Conservation (phyloP, 129 eudicot genomes). For the Saussurea involucrata region DNA sequence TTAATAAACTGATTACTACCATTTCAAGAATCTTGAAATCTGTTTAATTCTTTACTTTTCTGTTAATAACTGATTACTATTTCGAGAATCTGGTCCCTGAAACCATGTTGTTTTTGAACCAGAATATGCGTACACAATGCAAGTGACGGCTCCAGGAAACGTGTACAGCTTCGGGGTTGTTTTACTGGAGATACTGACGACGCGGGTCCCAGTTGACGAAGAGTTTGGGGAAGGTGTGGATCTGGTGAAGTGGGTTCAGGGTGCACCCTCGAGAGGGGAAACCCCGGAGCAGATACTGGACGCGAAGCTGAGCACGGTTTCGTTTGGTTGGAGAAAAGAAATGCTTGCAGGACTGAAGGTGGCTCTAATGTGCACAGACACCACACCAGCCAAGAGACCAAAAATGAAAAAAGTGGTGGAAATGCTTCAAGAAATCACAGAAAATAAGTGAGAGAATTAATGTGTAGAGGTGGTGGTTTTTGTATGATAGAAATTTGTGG, state of each 20-base stretch:
- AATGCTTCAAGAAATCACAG: constrained; percentile 79
- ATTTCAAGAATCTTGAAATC: not conserved
- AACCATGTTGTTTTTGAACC: constrained; percentile 15
- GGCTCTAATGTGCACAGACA: constrained; percentile 88
- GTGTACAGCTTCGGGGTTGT: constrained; percentile 97
- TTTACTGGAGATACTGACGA: constrained; percentile 87
- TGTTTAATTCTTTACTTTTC: not conserved
- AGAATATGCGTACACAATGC: constrained; percentile 99
- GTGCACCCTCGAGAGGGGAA: constrained; percentile 80
- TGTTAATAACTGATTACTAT: not conserved
- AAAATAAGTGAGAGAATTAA: constrained; percentile 35
- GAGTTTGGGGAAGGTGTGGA: constrained; percentile 95
- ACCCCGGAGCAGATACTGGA: constrained; percentile 99
- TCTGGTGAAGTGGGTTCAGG: constrained; percentile 98
- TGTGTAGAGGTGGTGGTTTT: constrained; percentile 15
- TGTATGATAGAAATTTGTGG: constrained; percentile 30
- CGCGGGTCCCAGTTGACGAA: constrained; percentile 82
- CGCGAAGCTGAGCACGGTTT: constrained; percentile 84
- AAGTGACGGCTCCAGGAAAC: constrained; percentile 98
- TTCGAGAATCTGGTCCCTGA: not conserved
- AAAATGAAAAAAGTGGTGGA: constrained; percentile 92
- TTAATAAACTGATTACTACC: not conserved
- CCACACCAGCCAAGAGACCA: constrained; percentile 90
- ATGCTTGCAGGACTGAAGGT: constrained; percentile 88
- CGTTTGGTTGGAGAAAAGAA: constrained; percentile 95